These are phyloP conservation scores for Mangifera indica DNA, from an alignment of 345 rosid species.

Conservation along the genomic window DNA sequence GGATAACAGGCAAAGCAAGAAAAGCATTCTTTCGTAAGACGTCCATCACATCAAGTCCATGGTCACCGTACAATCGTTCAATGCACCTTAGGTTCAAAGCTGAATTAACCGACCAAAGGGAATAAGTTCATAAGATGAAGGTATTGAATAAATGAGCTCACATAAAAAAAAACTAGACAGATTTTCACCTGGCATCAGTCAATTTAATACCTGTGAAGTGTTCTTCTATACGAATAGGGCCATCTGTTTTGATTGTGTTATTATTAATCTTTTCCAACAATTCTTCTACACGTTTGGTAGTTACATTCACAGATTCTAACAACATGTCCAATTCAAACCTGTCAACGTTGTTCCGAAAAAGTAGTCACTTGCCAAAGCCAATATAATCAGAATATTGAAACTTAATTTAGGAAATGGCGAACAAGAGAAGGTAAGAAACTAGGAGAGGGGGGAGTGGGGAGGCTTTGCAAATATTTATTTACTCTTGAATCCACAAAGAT, in stretches of 20 bases:
- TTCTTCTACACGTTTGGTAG: background rate
- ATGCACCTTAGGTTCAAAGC: slow-evolving; percentile 54
- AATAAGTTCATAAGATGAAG: background rate
- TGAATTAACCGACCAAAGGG: slow-evolving; percentile 31
- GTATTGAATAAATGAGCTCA: too few relatives aligned
- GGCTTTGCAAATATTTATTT: background rate
- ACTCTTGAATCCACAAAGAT: background rate
- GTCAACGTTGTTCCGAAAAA: slow-evolving; percentile 25
- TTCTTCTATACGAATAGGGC: too few relatives aligned
- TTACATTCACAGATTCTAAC: too few relatives aligned
- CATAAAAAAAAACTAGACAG: too few relatives aligned
- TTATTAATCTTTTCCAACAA: slow-evolving; percentile 87
- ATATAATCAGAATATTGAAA: slow-evolving; percentile 6
- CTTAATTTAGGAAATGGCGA: slow-evolving; percentile 5
- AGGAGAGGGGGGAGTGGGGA: background rate
- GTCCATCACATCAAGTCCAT: slow-evolving; percentile 86
- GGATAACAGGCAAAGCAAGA: slow-evolving; percentile 69
- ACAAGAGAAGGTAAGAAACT: background rate
- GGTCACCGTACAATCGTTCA: slow-evolving; percentile 55
- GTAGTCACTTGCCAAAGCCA: slow-evolving; percentile 14
- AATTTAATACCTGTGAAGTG: too few relatives aligned
- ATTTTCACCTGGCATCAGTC: too few relatives aligned
- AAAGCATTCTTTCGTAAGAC: slow-evolving; percentile 73
- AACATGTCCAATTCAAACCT: too few relatives aligned
- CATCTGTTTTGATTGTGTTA: slow-evolving; percentile 67